These are phyloP conservation scores for Magnolia changhungtana DNA, from an alignment of 164 flowering plant genomes.

Conservation along the genomic window DNA sequence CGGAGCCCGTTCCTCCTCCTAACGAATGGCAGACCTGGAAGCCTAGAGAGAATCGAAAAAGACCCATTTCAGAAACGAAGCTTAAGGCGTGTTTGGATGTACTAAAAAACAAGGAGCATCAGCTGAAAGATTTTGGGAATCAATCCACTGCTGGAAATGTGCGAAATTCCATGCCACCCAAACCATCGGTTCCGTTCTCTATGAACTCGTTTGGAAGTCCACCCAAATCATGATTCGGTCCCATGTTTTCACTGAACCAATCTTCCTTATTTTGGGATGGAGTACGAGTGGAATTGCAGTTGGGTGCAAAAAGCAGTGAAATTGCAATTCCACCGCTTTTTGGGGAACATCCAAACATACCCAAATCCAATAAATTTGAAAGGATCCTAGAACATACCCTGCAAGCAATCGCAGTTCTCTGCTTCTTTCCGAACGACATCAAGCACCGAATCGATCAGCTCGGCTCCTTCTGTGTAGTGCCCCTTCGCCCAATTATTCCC, in stretches of 20 bases:
- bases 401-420: conserved; percentile 16
- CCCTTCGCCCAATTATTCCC: conserved; percentile 16
- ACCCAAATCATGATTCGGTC: too few relatives aligned
- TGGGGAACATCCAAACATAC: too few relatives aligned
- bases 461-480: conserved; percentile 13
- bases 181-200: background rate
- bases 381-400: conserved; percentile 1
- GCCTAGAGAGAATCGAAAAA: conserved; percentile 19
- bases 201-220: background rate
- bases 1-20: conserved; percentile 61
- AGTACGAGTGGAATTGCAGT: background rate
- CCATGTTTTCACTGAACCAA: too few relatives aligned
- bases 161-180: too few relatives aligned
- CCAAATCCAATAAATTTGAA: background rate
- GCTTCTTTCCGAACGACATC: conserved; percentile 61
- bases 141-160: too few relatives aligned
- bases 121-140: too few relatives aligned
- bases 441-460: conserved; percentile 30
- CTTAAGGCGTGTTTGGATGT: background rate
- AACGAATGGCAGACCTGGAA: conserved; percentile 61
- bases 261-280: background rate
- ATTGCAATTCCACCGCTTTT: too few relatives aligned
- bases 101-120: background rate
- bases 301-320: too few relatives aligned
- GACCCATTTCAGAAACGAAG: background rate